Evolutionary conservation across 345 rosid genomes (phyloP).

Genomic region (Triadica sebifera): DNA sequence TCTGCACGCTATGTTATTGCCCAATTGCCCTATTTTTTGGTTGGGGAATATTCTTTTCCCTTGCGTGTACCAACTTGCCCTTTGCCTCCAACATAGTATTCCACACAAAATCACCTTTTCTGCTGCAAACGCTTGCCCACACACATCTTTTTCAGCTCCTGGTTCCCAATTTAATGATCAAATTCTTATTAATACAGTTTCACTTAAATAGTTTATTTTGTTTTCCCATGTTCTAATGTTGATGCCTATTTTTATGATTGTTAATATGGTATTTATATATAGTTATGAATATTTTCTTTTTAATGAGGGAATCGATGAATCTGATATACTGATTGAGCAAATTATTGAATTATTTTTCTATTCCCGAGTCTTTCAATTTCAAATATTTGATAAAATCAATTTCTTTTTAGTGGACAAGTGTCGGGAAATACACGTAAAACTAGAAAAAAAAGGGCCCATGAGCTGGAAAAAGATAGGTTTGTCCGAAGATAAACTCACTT

Average conservation of each 20-base stretch:
- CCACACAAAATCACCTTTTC: not conserved
- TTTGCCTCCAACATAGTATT: not conserved
- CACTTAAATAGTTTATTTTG: too few species aligned
- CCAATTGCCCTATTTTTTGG: not conserved
- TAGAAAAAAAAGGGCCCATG: not conserved
- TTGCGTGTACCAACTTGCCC: not conserved
- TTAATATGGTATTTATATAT: too few species aligned
- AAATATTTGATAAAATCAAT: not conserved
- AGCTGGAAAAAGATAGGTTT: constrained; percentile 7
- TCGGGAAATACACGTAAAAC: not conserved
- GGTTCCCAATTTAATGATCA: not conserved
- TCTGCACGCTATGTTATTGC: not conserved
- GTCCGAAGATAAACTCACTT: not conserved
- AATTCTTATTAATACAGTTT: too few species aligned
- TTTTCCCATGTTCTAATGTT: too few species aligned
- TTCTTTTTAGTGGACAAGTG: not conserved
- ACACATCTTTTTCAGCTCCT: too few species aligned
- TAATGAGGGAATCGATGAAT: too few species aligned
- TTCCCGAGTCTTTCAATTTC: too few species aligned
- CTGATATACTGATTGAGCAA: too few species aligned
- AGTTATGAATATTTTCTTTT: too few species aligned
- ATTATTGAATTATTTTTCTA: too few species aligned
- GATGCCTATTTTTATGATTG: too few species aligned
- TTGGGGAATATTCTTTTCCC: not conserved
- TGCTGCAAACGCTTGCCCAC: too few species aligned